Percentiles rank a stretch among this genome's conserved stretches.
These are phyloP conservation scores for Pseudogymnoascus sp. DNA, from an alignment of 2,329 filamentous ascomycete species.

Conservation along the genomic window DNA sequence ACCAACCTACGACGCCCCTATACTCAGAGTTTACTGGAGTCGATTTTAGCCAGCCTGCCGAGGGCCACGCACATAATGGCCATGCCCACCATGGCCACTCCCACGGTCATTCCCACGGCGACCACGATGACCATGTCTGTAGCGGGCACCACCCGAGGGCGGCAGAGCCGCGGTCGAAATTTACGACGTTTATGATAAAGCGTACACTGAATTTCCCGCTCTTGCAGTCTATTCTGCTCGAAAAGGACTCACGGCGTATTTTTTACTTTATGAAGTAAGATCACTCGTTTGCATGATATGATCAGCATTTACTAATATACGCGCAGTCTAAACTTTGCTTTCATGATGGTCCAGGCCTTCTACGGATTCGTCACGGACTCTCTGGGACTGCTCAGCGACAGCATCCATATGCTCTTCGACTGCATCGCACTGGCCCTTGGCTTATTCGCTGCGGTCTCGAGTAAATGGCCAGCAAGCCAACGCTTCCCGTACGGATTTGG, in stretches of 20 bases:
- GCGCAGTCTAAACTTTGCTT: constrained; percentile 75
- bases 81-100: constrained; percentile 20
- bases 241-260: constrained; percentile 88
- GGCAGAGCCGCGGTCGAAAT: constrained; percentile 47
- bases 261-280: constrained; percentile 82
- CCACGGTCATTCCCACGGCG: constrained; percentile 19
- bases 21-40: constrained; percentile 4
- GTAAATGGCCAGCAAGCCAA: constrained; percentile 88
- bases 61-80: constrained; percentile 14
- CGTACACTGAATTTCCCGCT: constrained; percentile 66
- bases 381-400: constrained; percentile 89
- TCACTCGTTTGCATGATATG: constrained; percentile 36
- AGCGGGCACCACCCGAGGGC: constrained; percentile 1
- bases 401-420: constrained; percentile 99
- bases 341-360: constrained; percentile 90
- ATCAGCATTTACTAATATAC: constrained; percentile 14
- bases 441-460: constrained; percentile 84
- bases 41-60: background rate
- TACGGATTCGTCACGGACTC: constrained; percentile 94
- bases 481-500: constrained; percentile 92
- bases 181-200: constrained; percentile 67
- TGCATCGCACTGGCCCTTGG: constrained; percentile 88
- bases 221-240: constrained; percentile 74
- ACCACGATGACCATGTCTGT: constrained; percentile 23
- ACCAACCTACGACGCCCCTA: background rate